These are phyloP conservation scores for Discostella stelligeroides DNA, from an alignment of 108 stramenopile genomes.

Conservation along the genomic window DNA sequence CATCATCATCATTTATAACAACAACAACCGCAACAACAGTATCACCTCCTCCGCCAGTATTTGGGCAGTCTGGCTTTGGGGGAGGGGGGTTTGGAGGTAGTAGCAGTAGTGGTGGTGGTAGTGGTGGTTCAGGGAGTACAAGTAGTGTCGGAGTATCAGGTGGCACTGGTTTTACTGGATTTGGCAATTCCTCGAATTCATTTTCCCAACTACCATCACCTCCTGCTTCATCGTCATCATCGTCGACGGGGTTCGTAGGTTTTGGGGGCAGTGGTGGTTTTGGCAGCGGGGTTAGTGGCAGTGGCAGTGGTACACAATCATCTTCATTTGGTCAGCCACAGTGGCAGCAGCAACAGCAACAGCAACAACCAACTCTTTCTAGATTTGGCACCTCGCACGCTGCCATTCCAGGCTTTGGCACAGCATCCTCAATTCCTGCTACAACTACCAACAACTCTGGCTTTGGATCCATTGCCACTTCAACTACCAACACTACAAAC, in stretches of 20 bases:
- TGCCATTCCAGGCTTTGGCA: background rate
- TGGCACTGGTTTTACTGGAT: background rate
- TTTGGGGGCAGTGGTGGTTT: slow-evolving; percentile 10
- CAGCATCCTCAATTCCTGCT: background rate
- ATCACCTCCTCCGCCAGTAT: no score
- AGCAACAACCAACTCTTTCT: background rate
- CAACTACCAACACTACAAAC: background rate
- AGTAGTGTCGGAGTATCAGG: no score
- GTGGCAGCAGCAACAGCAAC: slow-evolving; percentile 4
- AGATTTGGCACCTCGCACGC: background rate
- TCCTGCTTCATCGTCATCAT: background rate
- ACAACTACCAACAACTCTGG: background rate
- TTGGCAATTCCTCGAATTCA: background rate
- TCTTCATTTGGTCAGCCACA: background rate
- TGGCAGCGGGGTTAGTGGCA: background rate
- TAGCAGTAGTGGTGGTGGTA: slow-evolving; percentile 7
- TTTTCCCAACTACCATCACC: no score
- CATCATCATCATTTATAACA: slow-evolving; percentile 2
- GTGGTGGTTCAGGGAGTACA: no score
- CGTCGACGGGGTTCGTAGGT: background rate
- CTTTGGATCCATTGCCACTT: background rate
- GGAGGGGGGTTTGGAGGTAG: background rate
- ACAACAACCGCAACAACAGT: no score
- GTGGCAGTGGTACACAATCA: no score
- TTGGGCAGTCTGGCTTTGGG: no score